Base-by-base conservation (phyloP, 805 yeast genomes). In the Nakazawaea anatomiae region DNA sequence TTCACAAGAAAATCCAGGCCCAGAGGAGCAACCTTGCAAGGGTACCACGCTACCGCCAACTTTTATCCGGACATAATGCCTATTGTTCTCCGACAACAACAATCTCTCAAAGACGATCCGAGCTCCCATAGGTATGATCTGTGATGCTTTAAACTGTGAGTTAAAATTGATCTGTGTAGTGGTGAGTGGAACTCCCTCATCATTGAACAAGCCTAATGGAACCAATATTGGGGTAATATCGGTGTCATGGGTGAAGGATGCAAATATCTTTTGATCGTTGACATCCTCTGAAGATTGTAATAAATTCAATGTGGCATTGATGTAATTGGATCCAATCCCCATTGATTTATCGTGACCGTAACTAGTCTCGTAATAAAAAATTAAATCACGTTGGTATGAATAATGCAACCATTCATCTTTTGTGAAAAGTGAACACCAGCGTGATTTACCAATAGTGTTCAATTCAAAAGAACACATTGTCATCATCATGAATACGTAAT, bases 41-140 rank as follows among this genome's bases (percentile, higher is more conserved):
- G 83, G 82, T 46, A 76, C 66, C 30, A 79, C 81, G 1, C 80
- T 80, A 53, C 77, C 83, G 56, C 77, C 77, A 36, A 77, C 59
- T 18, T 76, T 65, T 39, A 70, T 66, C 61, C 83, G 72, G 8
- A 76, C 75, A 57, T 62, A 78, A 10, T 53, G 47, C 4, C 61
- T 59, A 11, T 53, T 47, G 30, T 54, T 46, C 31, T 57, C 60
- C 39, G 66, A 67, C 61, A 80, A 75, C 51, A 57, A 59, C 54
- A 73, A 62, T 53, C 75, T 70, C 64, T 78, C 82, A 36, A 75
- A 59, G 43, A 73, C 67, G 28, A 76, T 51, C 55, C 76, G 70
- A 6, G 75, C 81, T 43, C 80, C 82, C 77, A 73, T 74, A 48
- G 83, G 83, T 18, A 69, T 71, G 34, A 76, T 62, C 57, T 77